A percentile compares a stretch with the other conserved stretches of the same genome.
These are phyloP conservation scores for Fraxinus cuspidata DNA, from an alignment of 257 asterid genomes.

Conservation along the genomic window DNA sequence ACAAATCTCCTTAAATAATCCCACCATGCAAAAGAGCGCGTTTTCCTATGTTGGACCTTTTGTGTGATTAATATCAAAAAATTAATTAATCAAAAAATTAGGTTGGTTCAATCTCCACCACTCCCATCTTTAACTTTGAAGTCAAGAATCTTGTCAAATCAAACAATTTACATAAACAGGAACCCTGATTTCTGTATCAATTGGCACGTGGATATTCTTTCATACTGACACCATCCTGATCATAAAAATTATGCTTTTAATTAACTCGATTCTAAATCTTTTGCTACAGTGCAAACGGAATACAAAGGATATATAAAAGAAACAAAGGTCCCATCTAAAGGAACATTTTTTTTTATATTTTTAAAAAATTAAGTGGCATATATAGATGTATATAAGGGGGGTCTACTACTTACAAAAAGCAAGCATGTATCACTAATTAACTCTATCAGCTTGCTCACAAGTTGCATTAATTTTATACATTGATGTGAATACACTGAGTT, in stretches of 20 bases:
- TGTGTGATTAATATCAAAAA: background rate
- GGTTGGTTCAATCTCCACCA: constrained; percentile 27
- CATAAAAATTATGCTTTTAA: background rate
- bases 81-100: constrained; percentile 5
- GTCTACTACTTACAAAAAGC: too few relatives aligned
- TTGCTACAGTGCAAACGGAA: constrained; percentile 19
- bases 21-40: background rate
- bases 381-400: background rate
- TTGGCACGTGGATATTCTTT: constrained; percentile 38
- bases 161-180: constrained; percentile 17
- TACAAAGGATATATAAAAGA: constrained; percentile 19
- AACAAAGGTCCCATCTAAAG: constrained; percentile 22
- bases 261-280: constrained; percentile 20
- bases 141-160: constrained; percentile 78
- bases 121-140: constrained; percentile 39
- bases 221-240: too few relatives aligned
- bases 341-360: constrained; percentile 27
- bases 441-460: constrained; percentile 10
- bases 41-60: background rate
- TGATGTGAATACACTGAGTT: constrained; percentile 18
- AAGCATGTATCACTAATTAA: constrained; percentile 2
- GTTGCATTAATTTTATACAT: constrained; percentile 26
- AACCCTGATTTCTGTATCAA: constrained; percentile 22
- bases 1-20: background rate
- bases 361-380: constrained; percentile 37